These are phyloP conservation scores for Saccharomycopsis fodiens DNA, from an alignment of 805 yeast genomes.

Conservation along the genomic window DNA sequence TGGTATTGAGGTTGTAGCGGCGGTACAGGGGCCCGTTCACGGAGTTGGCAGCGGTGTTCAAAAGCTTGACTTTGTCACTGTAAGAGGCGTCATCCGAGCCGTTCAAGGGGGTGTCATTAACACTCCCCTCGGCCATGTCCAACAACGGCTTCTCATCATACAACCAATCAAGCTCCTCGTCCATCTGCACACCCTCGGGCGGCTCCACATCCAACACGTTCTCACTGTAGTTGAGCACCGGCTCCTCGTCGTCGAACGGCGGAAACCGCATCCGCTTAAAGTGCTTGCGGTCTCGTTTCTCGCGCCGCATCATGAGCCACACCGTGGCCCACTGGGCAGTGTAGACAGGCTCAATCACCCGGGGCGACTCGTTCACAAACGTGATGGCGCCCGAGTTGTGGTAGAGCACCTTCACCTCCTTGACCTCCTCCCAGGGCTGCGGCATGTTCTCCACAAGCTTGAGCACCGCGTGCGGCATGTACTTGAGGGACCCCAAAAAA, in stretches of 20 bases:
- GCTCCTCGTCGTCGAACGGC: conserved; percentile 96
- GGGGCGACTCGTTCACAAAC: conserved; percentile 85
- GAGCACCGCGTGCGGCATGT: conserved; percentile 90
- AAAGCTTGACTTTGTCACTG: too few relatives aligned
- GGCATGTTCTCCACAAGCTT: conserved; percentile 95
- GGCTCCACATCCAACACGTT: conserved; percentile 68
- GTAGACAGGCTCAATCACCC: conserved; percentile 88
- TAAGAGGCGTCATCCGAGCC: too few relatives aligned
- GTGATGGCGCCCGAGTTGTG: conserved; percentile 93
- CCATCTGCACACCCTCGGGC: conserved; percentile 60
- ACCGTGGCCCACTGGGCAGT: conserved; percentile 92
- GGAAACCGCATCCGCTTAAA: conserved; percentile 93
- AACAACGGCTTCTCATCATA: conserved; percentile 69
- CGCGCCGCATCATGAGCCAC: conserved; percentile 92
- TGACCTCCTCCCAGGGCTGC: conserved; percentile 91
- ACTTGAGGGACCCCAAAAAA: conserved; percentile 84
- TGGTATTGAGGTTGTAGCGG: conserved; percentile 57
- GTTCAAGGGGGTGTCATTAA: too few relatives aligned
- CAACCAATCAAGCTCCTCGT: conserved; percentile 73
- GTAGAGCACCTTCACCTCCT: conserved; percentile 81
- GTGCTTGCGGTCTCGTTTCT: conserved; percentile 82
- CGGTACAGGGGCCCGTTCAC: conserved; percentile 76
- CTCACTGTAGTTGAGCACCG: conserved; percentile 78
- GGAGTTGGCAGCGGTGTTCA: conserved; percentile 25
- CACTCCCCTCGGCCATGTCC: conserved; percentile 48